Conservation (phyloP, 176 grass and related monocot species). For the Oryza rufipogon region DNA sequence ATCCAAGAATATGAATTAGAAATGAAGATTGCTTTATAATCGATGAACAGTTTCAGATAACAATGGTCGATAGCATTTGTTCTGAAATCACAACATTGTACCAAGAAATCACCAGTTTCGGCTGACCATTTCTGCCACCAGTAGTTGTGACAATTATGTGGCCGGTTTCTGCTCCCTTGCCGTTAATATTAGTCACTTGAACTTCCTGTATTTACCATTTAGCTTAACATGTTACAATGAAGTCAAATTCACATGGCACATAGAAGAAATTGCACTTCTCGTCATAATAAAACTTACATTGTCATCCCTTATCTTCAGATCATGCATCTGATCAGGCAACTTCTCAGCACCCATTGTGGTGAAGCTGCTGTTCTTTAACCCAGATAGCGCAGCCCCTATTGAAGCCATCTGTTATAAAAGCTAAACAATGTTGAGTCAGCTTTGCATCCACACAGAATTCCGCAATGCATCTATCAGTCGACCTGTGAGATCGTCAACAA, state of each 20-base stretch:
- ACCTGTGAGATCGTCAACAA: slow-evolving; percentile 8
- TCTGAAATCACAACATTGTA: neutral
- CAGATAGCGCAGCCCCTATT: slow-evolving; percentile 45
- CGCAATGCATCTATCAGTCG: neutral
- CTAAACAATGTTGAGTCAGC: slow-evolving; percentile 6
- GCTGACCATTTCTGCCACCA: slow-evolving; percentile 75
- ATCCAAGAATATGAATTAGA: slow-evolving; percentile 5
- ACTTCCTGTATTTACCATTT: slow-evolving; percentile 59
- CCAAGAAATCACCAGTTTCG: slow-evolving; percentile 59
- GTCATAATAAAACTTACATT: slow-evolving; percentile 43
- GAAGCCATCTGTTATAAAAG: slow-evolving; percentile 54
- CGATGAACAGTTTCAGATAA: neutral
- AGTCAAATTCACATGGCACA: neutral
- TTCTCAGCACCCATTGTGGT: slow-evolving; percentile 52
- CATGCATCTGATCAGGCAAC: slow-evolving; percentile 65
- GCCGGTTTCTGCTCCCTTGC: slow-evolving; percentile 76
- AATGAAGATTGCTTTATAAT: neutral
- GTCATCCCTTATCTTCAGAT: slow-evolving; percentile 77
- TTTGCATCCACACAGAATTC: slow-evolving; percentile 24
- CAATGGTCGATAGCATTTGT: too few relatives aligned
- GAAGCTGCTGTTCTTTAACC: slow-evolving; percentile 46
- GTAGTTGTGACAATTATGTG: slow-evolving; percentile 85
- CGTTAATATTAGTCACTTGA: slow-evolving; percentile 71
- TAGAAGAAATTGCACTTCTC: neutral
- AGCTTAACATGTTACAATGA: neutral